Base-by-base conservation (phyloP, 306 rosid species). In the Oemleria cerasiformis region DNA sequence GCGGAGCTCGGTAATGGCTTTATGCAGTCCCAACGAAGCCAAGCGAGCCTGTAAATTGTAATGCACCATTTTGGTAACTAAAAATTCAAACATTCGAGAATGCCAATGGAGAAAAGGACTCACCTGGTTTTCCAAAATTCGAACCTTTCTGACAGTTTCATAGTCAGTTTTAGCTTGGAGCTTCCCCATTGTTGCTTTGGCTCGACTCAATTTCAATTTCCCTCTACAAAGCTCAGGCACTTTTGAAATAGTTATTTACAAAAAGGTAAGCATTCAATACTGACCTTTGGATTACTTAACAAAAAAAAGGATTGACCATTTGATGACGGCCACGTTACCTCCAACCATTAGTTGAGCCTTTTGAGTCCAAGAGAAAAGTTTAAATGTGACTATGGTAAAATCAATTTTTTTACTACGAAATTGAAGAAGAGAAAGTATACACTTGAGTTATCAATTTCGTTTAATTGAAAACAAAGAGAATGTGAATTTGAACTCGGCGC, bases 81-180 rank as follows among this genome's bases (percentile, higher is more conserved):
- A 15, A 47, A 12, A 11, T 13, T 4, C 50, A 45, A 45, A 30
- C 36, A 30, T 17, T 9, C n/a, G 42, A 19, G 12, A 51, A 17
- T 17, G 56, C 42, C 12, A 47, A 39, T 57, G 8, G 43, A 64
- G 34, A 25, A 54, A 44, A 49, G 21, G 25, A n/a, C 20, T 6
- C 4, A 86, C 95, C 91, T 90, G 77, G 69, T 90, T 90, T 79
- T 90, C 80, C 67, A 78, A 68, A 60, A 90, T 64, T 49, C 92
- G 91, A 51, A 85, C 86, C 9, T 78, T 82, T 85, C 96, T 77
- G 56, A 80, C 62, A 77, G 75, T 70, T 67, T 85, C 96, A 34
- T 90, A 87, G 34, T 84, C 81, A 21, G 55, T 23, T 39, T 67
- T 82, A 8, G 77, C 65, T 62, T 58, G 70, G 5, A 61, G 68